phyloP scores from a whole-genome alignment of 2,329 filamentous ascomycete genomes.

The Xylariaceae sp. region DNA sequence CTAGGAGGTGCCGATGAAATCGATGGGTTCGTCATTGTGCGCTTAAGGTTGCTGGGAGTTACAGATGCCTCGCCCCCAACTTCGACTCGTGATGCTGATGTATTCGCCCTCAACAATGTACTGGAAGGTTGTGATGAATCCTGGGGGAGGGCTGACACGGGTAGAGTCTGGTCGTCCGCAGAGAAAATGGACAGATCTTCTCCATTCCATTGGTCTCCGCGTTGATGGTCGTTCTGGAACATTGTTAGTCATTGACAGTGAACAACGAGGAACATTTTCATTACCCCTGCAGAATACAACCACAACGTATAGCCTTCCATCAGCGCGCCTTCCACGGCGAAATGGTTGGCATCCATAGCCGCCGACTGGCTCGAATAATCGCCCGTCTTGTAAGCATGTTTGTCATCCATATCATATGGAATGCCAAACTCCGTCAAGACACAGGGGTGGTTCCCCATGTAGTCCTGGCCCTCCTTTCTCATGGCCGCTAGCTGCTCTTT shows the following conservation, averaged over 20 bases:
- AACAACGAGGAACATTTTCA: slow-evolving; percentile 14
- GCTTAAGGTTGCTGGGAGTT: slow-evolving; percentile 71
- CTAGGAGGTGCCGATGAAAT: slow-evolving; percentile 56
- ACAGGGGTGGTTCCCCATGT: slow-evolving; percentile 84
- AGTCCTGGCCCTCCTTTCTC: slow-evolving; percentile 78
- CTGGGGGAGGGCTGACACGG: slow-evolving; percentile 46
- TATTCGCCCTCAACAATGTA: slow-evolving; percentile 38
- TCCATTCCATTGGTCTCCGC: slow-evolving; percentile 95
- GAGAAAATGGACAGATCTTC: slow-evolving; percentile 93
- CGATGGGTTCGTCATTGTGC: slow-evolving; percentile 63
- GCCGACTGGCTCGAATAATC: slow-evolving; percentile 90
- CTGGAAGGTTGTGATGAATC: slow-evolving; percentile 41
- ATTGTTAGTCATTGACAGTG: slow-evolving; percentile 2
- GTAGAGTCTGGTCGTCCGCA: slow-evolving; percentile 67
- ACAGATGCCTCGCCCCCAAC: slow-evolving; percentile 54
- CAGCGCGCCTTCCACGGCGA: slow-evolving; percentile 76
- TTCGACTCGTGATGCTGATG: slow-evolving; percentile 33
- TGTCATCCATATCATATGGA: slow-evolving; percentile 97
- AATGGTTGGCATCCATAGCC: slow-evolving; percentile 95
- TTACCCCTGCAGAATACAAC: slow-evolving; percentile 72
- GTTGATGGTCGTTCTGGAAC: slow-evolving; percentile 72
- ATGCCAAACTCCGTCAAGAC: slow-evolving; percentile 95
- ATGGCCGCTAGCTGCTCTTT: slow-evolving; percentile 81
- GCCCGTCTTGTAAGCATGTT: slow-evolving; percentile 90
- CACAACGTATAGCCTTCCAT: slow-evolving; percentile 87